Conservation (phyloP, 768 basidiomycete species). For the Trametes elegans region DNA sequence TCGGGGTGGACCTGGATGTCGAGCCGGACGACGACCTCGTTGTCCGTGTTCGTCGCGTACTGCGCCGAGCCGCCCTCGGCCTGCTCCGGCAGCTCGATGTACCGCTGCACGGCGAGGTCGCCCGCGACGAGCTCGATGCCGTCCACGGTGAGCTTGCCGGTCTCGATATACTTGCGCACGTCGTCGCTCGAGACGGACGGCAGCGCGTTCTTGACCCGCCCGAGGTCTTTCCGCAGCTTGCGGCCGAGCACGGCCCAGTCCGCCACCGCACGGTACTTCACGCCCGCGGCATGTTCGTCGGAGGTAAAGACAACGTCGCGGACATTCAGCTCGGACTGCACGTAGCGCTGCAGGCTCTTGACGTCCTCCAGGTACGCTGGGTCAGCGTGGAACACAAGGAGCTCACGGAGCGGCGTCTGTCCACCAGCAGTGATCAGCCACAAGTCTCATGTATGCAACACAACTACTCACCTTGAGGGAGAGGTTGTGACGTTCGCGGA, state of each 20-base stretch:
- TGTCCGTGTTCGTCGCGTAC: slow-evolving; percentile 85
- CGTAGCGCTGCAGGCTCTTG: slow-evolving; percentile 79
- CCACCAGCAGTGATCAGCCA: neutral
- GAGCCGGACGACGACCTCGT: slow-evolving; percentile 91
- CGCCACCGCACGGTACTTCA: slow-evolving; percentile 87
- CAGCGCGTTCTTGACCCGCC: slow-evolving; percentile 83
- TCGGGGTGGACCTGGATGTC: slow-evolving; percentile 88
- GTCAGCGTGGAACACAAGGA: slow-evolving; percentile 92
- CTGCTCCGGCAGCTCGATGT: slow-evolving; percentile 75
- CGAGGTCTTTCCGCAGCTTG: slow-evolving; percentile 91
- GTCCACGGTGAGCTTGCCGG: slow-evolving; percentile 79
- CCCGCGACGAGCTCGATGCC: slow-evolving; percentile 88
- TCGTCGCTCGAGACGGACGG: slow-evolving; percentile 78
- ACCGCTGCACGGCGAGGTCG: slow-evolving; percentile 90
- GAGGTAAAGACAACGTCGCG: slow-evolving; percentile 87
- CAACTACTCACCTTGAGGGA: slow-evolving; percentile 89
- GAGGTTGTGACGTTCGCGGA: slow-evolving; percentile 83
- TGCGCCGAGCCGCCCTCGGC: slow-evolving; percentile 36
- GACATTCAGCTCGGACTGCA: slow-evolving; percentile 93
- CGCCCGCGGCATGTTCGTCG: slow-evolving; percentile 81
- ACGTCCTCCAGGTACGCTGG: slow-evolving; percentile 82
- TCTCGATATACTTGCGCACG: slow-evolving; percentile 71
- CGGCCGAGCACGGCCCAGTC: slow-evolving; percentile 95
- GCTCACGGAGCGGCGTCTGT: slow-evolving; percentile 88
- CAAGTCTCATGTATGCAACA: neutral